Evolutionary conservation across 1,284 basidiomycete genomes (phyloP).

Genomic region (Malassezia obtusa): DNA sequence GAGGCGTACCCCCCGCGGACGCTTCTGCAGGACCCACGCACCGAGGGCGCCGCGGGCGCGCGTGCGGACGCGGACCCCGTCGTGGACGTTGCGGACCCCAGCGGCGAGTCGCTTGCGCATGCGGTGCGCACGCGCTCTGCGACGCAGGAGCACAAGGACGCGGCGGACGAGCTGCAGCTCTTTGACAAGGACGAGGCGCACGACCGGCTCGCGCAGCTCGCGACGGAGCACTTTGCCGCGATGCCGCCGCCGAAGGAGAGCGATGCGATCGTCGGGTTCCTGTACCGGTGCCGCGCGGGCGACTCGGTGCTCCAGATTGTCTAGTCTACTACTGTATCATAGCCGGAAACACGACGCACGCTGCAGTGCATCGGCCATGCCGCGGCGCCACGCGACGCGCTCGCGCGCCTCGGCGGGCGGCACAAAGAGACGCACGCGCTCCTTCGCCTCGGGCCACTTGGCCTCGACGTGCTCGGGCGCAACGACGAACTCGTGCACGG

Average conservation of each 20-base stretch:
- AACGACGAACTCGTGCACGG: slow-evolving; percentile 25
- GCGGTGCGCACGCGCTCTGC: slow-evolving; percentile 4
- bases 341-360: background rate
- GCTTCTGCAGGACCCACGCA: slow-evolving; percentile 10
- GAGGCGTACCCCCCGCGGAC: slow-evolving; percentile 6
- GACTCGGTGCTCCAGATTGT: slow-evolving; percentile 6
- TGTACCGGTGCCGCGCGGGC: slow-evolving; percentile 13
- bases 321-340: background rate
- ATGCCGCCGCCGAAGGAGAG: slow-evolving; percentile 15
- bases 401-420: slow-evolving; percentile 20
- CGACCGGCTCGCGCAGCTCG: slow-evolving; percentile 1
- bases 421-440: slow-evolving; percentile 25
- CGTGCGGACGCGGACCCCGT: background rate
- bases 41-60: background rate
- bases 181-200: slow-evolving; percentile 12
- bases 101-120: background rate
- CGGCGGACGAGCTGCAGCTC: background rate
- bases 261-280: slow-evolving; percentile 13
- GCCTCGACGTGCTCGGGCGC: background rate
- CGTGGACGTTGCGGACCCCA: background rate
- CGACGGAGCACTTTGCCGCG: slow-evolving; percentile 10
- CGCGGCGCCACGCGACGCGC: slow-evolving; percentile 26
- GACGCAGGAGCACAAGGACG: background rate
- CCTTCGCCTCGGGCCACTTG: slow-evolving; percentile 31
- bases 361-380: slow-evolving; percentile 7